Evolutionary conservation across 768 basidiomycete genomes (phyloP).

Genomic region (Dentipellis sp.): DNA sequence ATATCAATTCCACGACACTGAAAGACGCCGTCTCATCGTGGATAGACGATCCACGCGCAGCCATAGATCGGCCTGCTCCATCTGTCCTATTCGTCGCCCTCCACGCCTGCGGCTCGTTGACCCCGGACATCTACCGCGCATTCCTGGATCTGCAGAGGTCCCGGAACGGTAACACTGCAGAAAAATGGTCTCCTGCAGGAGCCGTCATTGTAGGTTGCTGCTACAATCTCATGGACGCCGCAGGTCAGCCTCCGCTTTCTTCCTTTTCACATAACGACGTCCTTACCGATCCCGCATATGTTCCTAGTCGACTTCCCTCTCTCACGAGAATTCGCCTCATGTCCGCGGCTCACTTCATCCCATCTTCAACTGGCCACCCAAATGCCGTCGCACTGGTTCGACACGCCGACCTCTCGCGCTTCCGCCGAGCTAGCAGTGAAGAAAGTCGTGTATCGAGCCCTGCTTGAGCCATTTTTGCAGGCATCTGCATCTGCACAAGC

Average conservation of each 20-base stretch:
- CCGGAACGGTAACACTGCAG: neutral
- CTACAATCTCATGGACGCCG: slow-evolving; percentile 57
- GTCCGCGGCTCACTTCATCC: slow-evolving; percentile 29
- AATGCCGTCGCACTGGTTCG: slow-evolving; percentile 54
- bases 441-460: slow-evolving; percentile 66
- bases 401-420: slow-evolving; percentile 21
- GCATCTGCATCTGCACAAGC: neutral
- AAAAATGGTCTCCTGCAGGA: slow-evolving; percentile 40
- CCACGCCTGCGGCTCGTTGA: slow-evolving; percentile 71
- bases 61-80: slow-evolving; percentile 5
- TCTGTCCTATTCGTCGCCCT: slow-evolving; percentile 60
- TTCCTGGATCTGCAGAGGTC: slow-evolving; percentile 11
- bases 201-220: slow-evolving; percentile 69
- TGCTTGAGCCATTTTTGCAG: slow-evolving; percentile 34
- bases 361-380: slow-evolving; percentile 69
- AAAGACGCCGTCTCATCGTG: slow-evolving; percentile 40
- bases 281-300: slow-evolving; percentile 1
- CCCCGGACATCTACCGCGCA: slow-evolving; percentile 53
- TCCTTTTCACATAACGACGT: neutral
- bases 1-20: slow-evolving; percentile 43
- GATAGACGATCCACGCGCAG: slow-evolving; percentile 25
- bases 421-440: slow-evolving; percentile 43
- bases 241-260: slow-evolving; percentile 26
- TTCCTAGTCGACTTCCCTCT: slow-evolving; percentile 44
- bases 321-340: slow-evolving; percentile 21